A percentile compares a stretch with the other conserved stretches of the same genome.
Conservation (phyloP, 2,329 filamentous ascomycete genomes). For the Tolypocladium cylindrosporum region DNA sequence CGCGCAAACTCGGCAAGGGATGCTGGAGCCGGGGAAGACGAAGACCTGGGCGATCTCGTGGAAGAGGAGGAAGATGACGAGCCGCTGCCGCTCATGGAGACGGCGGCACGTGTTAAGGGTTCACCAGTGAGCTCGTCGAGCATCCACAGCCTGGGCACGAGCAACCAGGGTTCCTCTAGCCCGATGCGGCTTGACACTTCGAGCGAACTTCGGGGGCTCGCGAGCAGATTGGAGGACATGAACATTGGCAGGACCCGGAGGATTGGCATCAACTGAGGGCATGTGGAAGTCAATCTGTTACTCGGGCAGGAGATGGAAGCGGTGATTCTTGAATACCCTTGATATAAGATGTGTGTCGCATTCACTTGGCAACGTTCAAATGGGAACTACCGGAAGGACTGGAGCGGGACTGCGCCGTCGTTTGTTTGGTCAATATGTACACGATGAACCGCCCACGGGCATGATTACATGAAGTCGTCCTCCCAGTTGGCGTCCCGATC, state of each 20-base stretch:
- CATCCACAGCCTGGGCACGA: constrained; percentile 8
- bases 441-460: not conserved
- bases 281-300: not conserved
- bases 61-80: constrained; percentile 17
- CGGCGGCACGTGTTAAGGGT: not conserved
- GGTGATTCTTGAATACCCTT: not conserved
- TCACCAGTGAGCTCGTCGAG: constrained; percentile 2
- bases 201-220: constrained; percentile 15
- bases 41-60: constrained; percentile 16
- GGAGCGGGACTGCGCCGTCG: not conserved
- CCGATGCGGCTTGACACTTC: constrained; percentile 17
- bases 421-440: not conserved
- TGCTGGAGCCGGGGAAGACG: constrained; percentile 5
- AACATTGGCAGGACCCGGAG: constrained; percentile 17
- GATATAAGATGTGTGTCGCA: not conserved
- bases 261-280: constrained; percentile 19
- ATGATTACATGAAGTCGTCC: constrained; percentile 80
- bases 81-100: not conserved
- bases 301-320: not conserved
- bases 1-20: not conserved
- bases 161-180: constrained; percentile 13
- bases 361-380: not conserved
- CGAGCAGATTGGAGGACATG: constrained; percentile 21
- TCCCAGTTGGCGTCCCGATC: constrained; percentile 67
- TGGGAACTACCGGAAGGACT: not conserved